A percentile compares a stretch with the other conserved stretches of the same genome.
phyloP scores from a whole-genome alignment of 2,329 filamentous ascomycete genomes.

The Penicillium sp. region DNA sequence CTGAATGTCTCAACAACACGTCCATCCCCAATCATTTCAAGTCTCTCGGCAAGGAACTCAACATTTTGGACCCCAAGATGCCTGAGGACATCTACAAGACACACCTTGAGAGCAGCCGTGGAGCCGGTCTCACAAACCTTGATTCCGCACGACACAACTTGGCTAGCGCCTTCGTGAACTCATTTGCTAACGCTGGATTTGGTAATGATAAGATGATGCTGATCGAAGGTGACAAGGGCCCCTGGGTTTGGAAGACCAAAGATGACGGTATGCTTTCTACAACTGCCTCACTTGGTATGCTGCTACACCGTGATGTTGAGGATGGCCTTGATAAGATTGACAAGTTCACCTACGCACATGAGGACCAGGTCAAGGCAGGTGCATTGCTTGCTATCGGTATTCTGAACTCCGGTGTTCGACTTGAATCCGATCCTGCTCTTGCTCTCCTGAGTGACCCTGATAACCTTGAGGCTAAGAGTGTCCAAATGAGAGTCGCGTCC shows the following conservation, averaged over 20 bases:
- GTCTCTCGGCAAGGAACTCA: slow-evolving; percentile 88
- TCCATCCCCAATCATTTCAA: slow-evolving; percentile 92
- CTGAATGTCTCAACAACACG: slow-evolving; percentile 83
- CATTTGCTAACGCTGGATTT: slow-evolving; percentile 94
- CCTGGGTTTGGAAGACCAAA: slow-evolving; percentile 99
- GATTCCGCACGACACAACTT: slow-evolving; percentile 96
- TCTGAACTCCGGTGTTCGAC: slow-evolving; percentile 86
- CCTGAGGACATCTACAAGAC: slow-evolving; percentile 99
- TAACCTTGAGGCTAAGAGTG: slow-evolving; percentile 76
- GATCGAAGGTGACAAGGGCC: slow-evolving; percentile 80
- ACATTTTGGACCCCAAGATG: slow-evolving; percentile 93
- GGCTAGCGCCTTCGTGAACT: slow-evolving; percentile 93
- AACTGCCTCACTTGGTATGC: slow-evolving; percentile 86
- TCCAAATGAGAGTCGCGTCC: slow-evolving; percentile 74
- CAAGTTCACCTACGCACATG: slow-evolving; percentile 82
- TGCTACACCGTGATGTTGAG: slow-evolving; percentile 93
- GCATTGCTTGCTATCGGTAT: slow-evolving; percentile 92
- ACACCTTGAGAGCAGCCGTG: slow-evolving; percentile 91
- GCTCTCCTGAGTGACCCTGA: slow-evolving; percentile 80
- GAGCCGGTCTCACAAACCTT: slow-evolving; percentile 88
- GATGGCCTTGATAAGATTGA: slow-evolving; percentile 91
- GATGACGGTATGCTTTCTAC: slow-evolving; percentile 97
- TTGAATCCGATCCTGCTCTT: slow-evolving; percentile 87
- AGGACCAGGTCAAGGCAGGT: slow-evolving; percentile 85
- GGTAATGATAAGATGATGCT: slow-evolving; percentile 98